These are phyloP conservation scores for Gossypium bickii DNA, from an alignment of 345 rosid species.

Conservation along the genomic window DNA sequence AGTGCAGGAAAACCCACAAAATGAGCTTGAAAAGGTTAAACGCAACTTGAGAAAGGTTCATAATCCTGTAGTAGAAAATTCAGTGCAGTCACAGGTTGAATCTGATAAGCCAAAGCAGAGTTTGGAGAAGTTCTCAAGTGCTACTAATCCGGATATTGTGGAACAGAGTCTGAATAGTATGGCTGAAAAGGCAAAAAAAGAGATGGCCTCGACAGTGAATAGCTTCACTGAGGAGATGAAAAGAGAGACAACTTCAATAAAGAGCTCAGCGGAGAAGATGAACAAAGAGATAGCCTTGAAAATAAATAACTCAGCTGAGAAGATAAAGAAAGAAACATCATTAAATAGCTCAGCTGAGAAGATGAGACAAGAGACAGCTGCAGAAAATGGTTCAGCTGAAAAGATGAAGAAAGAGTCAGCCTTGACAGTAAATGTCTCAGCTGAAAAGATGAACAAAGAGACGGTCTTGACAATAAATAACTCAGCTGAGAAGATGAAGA, in stretches of 20 bases:
- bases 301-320: constrained; percentile 29
- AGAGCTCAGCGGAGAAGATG: constrained; percentile 24
- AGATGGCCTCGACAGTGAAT: constrained; percentile 21
- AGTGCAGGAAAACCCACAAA: constrained; percentile 66
- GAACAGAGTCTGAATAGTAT: constrained; percentile 28
- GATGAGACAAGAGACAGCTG: constrained; percentile 27
- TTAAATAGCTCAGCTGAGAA: constrained; percentile 29
- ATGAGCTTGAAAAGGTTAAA: constrained; percentile 90
- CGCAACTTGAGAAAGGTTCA: constrained; percentile 88
- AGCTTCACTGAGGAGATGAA: constrained; percentile 13
- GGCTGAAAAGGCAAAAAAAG: constrained; percentile 35
- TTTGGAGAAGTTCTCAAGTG: constrained; percentile 38
- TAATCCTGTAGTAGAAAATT: constrained; percentile 57
- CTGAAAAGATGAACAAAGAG: constrained; percentile 11
- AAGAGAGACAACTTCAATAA: background rate
- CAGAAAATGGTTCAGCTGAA: constrained; percentile 22
- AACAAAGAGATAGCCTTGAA: constrained; percentile 23
- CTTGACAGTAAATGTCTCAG: constrained; percentile 10
- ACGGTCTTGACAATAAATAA: background rate
- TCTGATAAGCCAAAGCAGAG: constrained; percentile 48
- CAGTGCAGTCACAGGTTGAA: constrained; percentile 51
- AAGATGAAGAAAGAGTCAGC: constrained; percentile 25
- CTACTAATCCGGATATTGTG: constrained; percentile 28
- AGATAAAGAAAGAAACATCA: constrained; percentile 29
- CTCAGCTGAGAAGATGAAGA: background rate